A percentile compares a stretch with the other conserved stretches of the same genome.
Conservation (phyloP, 495 filamentous ascomycete genomes). For the Evansstolkia leycettana region DNA sequence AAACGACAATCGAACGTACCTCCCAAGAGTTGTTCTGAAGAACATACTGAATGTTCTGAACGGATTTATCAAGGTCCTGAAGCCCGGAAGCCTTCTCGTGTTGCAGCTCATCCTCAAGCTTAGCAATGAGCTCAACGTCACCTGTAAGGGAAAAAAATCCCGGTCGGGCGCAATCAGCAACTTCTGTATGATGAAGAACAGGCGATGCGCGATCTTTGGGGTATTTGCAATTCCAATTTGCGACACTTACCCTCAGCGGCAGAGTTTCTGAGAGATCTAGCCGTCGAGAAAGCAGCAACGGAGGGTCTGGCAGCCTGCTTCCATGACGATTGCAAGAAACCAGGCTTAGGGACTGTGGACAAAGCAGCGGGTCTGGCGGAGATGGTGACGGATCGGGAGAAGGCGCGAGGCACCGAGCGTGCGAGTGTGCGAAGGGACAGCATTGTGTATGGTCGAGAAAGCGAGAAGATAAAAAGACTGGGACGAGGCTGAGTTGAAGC, state of each 20-base stretch:
- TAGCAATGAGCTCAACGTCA: constrained; percentile 34
- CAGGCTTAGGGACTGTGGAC: constrained; percentile 29
- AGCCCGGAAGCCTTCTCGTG: constrained; percentile 31
- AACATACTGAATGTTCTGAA: constrained; percentile 63
- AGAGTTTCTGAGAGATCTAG: constrained; percentile 40
- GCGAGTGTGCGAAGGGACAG: constrained; percentile 60
- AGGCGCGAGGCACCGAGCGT: constrained; percentile 57
- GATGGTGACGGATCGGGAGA: constrained; percentile 46
- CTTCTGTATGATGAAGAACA: constrained; percentile 4
- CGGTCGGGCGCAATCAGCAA: neutral
- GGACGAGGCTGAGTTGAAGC: constrained; percentile 3
- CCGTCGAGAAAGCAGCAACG: constrained; percentile 64
- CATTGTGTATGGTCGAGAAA: constrained; percentile 41
- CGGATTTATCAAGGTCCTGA: constrained; percentile 39
- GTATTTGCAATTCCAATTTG: neutral
- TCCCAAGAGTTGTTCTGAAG: constrained; percentile 58
- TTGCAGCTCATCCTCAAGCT: constrained; percentile 36
- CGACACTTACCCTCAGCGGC: constrained; percentile 50
- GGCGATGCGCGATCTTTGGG: neutral
- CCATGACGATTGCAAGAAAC: constrained; percentile 35
- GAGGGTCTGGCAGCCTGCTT: constrained; percentile 40
- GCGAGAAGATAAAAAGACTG: constrained; percentile 1
- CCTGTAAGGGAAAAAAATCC: constrained; percentile 18
- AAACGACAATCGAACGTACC: constrained; percentile 38
- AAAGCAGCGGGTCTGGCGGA: constrained; percentile 30